These are phyloP conservation scores for Candida suzukii DNA, from an alignment of 805 yeast species.

Conservation along the genomic window DNA sequence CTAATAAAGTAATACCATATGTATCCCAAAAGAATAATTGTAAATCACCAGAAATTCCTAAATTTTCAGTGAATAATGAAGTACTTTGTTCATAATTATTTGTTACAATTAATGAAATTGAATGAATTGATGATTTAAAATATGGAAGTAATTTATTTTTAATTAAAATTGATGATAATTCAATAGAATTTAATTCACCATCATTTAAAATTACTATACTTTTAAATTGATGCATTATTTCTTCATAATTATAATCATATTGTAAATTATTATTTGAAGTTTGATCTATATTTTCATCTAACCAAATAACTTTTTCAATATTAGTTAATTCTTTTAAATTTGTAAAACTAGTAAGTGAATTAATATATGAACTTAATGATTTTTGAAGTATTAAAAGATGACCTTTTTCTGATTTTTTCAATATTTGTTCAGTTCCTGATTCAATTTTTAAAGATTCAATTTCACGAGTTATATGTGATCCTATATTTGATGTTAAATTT, in stretches of 20 bases:
- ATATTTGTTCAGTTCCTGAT: background rate
- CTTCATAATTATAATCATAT: conserved; percentile 10
- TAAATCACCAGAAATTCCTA: conserved; percentile 21
- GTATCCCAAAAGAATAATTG: conserved; percentile 15
- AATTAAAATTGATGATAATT: conserved; percentile 5
- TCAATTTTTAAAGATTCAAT: background rate
- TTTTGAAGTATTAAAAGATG: conserved; percentile 18
- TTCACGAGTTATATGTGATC: background rate
- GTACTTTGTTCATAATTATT: conserved; percentile 7
- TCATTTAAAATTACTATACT: conserved; percentile 19
- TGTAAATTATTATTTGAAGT: background rate
- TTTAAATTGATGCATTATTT: conserved; percentile 8
- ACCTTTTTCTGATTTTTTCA: background rate
- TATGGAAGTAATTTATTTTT: conserved; percentile 13
- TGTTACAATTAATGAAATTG: conserved; percentile 13
- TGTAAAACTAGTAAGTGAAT: conserved; percentile 20
- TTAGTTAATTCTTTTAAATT: conserved; percentile 16
- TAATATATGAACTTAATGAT: conserved; percentile 16
- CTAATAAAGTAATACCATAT: conserved; percentile 9
- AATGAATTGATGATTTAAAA: conserved; percentile 2
- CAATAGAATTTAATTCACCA: conserved; percentile 7
- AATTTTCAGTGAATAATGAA: conserved; percentile 13
- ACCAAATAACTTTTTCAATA: conserved; percentile 23
- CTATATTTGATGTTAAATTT: background rate
- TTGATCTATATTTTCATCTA: conserved; percentile 11